Evolutionary conservation across 257 asterid genomes (phyloP).

Genomic region (Solanum microdontum): DNA sequence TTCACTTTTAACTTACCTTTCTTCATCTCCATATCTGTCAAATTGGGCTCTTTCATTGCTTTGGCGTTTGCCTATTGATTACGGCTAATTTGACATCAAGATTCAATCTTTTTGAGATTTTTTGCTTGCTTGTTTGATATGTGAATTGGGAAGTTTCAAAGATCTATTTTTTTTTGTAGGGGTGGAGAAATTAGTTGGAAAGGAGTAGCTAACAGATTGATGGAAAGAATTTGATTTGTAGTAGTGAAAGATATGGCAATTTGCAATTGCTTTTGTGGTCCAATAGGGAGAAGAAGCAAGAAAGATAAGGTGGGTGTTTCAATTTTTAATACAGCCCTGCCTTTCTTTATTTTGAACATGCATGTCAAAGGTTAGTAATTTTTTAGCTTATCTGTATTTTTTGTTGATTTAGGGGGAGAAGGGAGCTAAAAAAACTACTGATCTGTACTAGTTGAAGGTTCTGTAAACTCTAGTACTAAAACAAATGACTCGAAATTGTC

Average conservation of each 20-base stretch:
- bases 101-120: background rate
- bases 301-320: constrained; percentile 32
- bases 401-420: constrained; percentile 24
- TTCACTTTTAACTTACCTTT: constrained; percentile 11
- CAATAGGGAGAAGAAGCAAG: constrained; percentile 25
- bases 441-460: constrained; percentile 22
- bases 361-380: background rate
- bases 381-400: background rate
- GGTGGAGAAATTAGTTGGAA: background rate
- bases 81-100: constrained; percentile 31
- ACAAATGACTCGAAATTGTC: constrained; percentile 21
- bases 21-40: constrained; percentile 16
- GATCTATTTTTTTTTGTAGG: background rate
- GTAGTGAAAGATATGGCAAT: constrained; percentile 23
- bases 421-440: constrained; percentile 1
- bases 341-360: background rate
- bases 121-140: constrained; percentile 9
- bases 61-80: constrained; percentile 53
- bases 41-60: constrained; percentile 30
- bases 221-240: background rate
- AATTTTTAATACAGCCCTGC: background rate
- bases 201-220: background rate
- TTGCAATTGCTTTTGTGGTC: constrained; percentile 33
- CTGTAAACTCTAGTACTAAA: constrained; percentile 15
- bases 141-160: constrained; percentile 8